Percentiles rank a stretch among this genome's conserved stretches.
Evolutionary conservation across 768 basidiomycete genomes (phyloP).

Genomic region (Lactarius vividus): DNA sequence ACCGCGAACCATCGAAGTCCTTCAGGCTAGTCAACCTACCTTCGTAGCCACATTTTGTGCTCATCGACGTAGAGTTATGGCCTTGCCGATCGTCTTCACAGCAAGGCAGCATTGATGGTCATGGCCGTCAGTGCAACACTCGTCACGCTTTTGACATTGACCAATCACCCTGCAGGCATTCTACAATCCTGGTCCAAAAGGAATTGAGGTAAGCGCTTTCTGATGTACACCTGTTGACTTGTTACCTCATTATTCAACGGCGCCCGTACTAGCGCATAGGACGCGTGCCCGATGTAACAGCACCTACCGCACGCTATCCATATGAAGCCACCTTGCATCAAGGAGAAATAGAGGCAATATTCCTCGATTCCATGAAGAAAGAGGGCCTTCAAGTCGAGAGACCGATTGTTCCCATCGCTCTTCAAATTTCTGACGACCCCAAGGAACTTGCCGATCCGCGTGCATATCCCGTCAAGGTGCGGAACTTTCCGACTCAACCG

Average conservation of each 20-base stretch:
- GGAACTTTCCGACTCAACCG: not conserved
- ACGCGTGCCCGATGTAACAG: slow-evolving; percentile 59
- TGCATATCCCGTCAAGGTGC: slow-evolving; percentile 37
- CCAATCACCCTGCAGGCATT: slow-evolving; percentile 51
- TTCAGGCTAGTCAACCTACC: slow-evolving; percentile 37
- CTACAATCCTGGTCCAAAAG: slow-evolving; percentile 61
- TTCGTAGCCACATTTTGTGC: not conserved
- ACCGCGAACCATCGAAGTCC: slow-evolving; percentile 52
- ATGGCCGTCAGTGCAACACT: slow-evolving; percentile 49
- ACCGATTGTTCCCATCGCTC: slow-evolving; percentile 47
- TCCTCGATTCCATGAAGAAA: slow-evolving; percentile 52
- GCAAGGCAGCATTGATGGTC: slow-evolving; percentile 67
- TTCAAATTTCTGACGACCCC: slow-evolving; percentile 46
- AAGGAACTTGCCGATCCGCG: slow-evolving; percentile 42
- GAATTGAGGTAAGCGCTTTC: slow-evolving; percentile 51
- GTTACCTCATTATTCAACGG: not conserved
- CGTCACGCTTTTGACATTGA: not conserved
- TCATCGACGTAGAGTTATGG: slow-evolving; percentile 62
- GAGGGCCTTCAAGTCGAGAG: slow-evolving; percentile 50
- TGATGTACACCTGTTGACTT: not conserved
- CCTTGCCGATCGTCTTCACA: slow-evolving; percentile 59
- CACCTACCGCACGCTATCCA: slow-evolving; percentile 63
- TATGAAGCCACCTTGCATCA: slow-evolving; percentile 71
- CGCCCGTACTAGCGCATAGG: slow-evolving; percentile 49
- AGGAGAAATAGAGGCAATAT: slow-evolving; percentile 59